Conservation (phyloP, 257 asterid species). For the Solanum microdontum region DNA sequence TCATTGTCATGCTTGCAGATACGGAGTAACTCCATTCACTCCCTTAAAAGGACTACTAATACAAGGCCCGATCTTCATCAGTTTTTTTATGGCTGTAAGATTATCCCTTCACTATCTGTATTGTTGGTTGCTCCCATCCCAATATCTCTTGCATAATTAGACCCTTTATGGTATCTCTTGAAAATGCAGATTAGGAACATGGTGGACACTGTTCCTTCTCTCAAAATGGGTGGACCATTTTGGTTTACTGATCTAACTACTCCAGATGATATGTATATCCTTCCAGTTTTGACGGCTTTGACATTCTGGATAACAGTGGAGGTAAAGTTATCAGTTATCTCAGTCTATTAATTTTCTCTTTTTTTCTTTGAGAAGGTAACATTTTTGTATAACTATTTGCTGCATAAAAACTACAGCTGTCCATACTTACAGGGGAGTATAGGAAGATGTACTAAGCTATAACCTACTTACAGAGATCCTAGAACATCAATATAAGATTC, state of each 20-base stretch:
- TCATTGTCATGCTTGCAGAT: conserved; percentile 33
- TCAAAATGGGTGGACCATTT: conserved; percentile 74
- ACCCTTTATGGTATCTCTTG: neutral
- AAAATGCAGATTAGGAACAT: conserved; percentile 54
- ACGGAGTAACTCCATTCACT: conserved; percentile 78
- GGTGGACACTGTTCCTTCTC: conserved; percentile 85
- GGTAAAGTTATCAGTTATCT: conserved; percentile 32
- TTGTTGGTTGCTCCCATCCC: neutral
- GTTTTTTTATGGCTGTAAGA: conserved; percentile 91
- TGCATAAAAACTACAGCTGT: neutral
- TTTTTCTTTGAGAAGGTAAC: neutral
- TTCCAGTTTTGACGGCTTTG: conserved; percentile 79
- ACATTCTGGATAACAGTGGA: conserved; percentile 92
- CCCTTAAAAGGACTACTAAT: conserved; percentile 74
- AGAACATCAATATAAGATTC: neutral
- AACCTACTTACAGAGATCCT: neutral
- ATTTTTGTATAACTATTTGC: neutral
- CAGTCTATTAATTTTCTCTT: neutral
- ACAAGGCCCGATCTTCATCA: conserved; percentile 69
- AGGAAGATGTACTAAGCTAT: neutral
- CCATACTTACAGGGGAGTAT: neutral
- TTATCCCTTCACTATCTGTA: neutral
- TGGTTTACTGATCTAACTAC: conserved; percentile 93
- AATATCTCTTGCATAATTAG: neutral
- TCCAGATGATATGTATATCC: conserved; percentile 63